phyloP scores from a whole-genome alignment of 352 stramenopile species.

The Pythium grandisporangium region DNA sequence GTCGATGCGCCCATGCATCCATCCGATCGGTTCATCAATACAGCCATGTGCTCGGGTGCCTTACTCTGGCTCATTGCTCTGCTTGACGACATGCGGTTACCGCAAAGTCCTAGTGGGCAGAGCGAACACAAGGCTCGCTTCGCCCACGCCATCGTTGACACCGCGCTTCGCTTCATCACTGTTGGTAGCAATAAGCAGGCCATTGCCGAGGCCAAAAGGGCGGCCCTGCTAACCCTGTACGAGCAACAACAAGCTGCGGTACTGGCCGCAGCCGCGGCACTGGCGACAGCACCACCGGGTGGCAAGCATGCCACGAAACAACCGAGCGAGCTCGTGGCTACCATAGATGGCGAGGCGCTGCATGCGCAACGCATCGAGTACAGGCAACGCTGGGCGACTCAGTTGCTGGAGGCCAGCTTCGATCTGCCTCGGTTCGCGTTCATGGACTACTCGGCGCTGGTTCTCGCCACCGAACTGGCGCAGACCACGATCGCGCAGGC shows the following conservation, averaged over 20 bases:
- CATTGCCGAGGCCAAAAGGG: background rate
- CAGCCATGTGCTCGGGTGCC: slow-evolving; percentile 15
- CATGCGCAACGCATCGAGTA: slow-evolving; percentile 16
- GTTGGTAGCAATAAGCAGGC: slow-evolving; percentile 8
- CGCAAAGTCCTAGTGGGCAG: slow-evolving; percentile 7
- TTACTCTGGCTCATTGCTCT: slow-evolving; percentile 35
- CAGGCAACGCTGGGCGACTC: slow-evolving; percentile 23
- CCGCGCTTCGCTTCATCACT: slow-evolving; percentile 22
- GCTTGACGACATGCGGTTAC: slow-evolving; percentile 22
- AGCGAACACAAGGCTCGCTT: slow-evolving; percentile 4
- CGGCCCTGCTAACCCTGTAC: slow-evolving; percentile 5
- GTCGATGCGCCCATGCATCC: slow-evolving; percentile 8
- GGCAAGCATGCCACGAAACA: slow-evolving; percentile 1
- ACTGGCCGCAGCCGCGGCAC: background rate
- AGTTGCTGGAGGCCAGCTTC: slow-evolving; percentile 32
- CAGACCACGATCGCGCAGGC: slow-evolving; percentile 16
- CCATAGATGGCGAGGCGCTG: slow-evolving; percentile 5
- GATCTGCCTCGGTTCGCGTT: slow-evolving; percentile 42
- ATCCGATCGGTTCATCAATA: slow-evolving; percentile 33
- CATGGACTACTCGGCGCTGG: slow-evolving; percentile 25
- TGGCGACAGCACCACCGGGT: background rate
- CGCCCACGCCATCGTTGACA: slow-evolving; percentile 11
- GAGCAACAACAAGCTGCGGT: slow-evolving; percentile 7
- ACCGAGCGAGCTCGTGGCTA: background rate
- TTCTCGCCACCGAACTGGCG: slow-evolving; percentile 42